These are phyloP conservation scores for Puccinia coronata DNA, from an alignment of 1,284 basidiomycete species.

Conservation along the genomic window DNA sequence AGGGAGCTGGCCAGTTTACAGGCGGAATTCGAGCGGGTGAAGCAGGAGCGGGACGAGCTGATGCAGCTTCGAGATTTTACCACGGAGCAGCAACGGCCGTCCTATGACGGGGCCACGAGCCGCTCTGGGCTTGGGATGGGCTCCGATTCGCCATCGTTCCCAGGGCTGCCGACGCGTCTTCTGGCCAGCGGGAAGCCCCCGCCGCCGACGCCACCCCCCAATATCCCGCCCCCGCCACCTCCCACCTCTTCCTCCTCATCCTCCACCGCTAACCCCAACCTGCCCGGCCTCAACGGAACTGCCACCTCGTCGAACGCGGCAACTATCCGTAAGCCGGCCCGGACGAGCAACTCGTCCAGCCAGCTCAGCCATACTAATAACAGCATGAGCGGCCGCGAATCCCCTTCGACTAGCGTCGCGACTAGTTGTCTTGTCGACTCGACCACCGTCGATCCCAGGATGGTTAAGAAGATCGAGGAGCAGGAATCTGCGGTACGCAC, in stretches of 20 bases:
- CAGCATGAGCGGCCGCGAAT: conserved; percentile 33
- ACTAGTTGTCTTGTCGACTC: conserved; percentile 53
- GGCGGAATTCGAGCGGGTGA: conserved; percentile 69
- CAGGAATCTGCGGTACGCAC: conserved; percentile 68
- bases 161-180: conserved; percentile 44
- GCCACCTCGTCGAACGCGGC: not conserved
- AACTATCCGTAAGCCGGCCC: conserved; percentile 46
- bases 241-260: conserved; percentile 64
- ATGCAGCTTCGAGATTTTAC: conserved; percentile 45
- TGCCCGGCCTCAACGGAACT: conserved; percentile 33
- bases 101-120: conserved; percentile 9
- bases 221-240: conserved; percentile 80
- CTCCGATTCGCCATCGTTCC: conserved; percentile 51
- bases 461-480: conserved; percentile 69
- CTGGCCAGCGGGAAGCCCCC: conserved; percentile 65
- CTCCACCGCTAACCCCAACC: not conserved
- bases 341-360: conserved; percentile 41
- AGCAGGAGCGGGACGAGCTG: conserved; percentile 50
- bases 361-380: conserved; percentile 42
- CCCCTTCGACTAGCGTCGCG: conserved; percentile 24
- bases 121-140: not conserved
- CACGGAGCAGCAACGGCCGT: conserved; percentile 54
- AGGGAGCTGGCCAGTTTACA: conserved; percentile 74
- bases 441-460: conserved; percentile 64
- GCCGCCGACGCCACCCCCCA: conserved; percentile 83